Evolutionary conservation across 2,329 filamentous ascomycete species (phyloP).

Genomic region (Hymenoscyphus albidus): DNA sequence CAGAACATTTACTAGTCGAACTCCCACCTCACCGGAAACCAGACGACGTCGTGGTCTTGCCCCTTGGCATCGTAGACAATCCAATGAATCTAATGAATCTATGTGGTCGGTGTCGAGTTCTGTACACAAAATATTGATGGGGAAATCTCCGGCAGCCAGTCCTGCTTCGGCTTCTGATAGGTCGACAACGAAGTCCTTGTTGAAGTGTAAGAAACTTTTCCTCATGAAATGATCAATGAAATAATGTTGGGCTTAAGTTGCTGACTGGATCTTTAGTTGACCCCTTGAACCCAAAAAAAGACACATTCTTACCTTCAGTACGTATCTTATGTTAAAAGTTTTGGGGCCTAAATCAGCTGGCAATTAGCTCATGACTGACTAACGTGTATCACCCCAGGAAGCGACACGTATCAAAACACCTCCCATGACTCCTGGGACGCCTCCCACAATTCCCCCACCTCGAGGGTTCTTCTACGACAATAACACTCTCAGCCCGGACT

Average conservation of each 20-base stretch:
- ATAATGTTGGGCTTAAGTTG: not conserved
- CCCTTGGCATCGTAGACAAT: constrained; percentile 34
- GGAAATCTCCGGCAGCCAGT: constrained; percentile 29
- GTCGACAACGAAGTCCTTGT: not conserved
- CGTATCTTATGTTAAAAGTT: constrained; percentile 10
- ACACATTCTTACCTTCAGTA: constrained; percentile 32
- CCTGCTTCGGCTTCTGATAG: constrained; percentile 17
- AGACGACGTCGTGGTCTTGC: constrained; percentile 29
- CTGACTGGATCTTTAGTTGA: constrained; percentile 22
- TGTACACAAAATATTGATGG: constrained; percentile 30
- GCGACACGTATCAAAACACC: constrained; percentile 34
- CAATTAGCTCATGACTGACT: not conserved
- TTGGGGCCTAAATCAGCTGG: not conserved
- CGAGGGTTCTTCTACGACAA: constrained; percentile 27
- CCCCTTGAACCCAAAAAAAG: constrained; percentile 24
- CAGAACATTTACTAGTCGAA: constrained; percentile 6
- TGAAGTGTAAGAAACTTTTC: constrained; percentile 20
- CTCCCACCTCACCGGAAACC: constrained; percentile 11
- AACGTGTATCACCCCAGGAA: constrained; percentile 23
- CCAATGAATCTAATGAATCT: constrained; percentile 31
- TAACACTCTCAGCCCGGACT: not conserved
- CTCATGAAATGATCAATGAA: constrained; percentile 15
- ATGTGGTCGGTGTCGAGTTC: constrained; percentile 31
- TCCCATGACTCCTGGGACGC: constrained; percentile 22
- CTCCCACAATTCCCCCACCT: constrained; percentile 11